These are phyloP conservation scores for Hypsizygus marmoreus DNA, from an alignment of 768 basidiomycete species.

Conservation along the genomic window DNA sequence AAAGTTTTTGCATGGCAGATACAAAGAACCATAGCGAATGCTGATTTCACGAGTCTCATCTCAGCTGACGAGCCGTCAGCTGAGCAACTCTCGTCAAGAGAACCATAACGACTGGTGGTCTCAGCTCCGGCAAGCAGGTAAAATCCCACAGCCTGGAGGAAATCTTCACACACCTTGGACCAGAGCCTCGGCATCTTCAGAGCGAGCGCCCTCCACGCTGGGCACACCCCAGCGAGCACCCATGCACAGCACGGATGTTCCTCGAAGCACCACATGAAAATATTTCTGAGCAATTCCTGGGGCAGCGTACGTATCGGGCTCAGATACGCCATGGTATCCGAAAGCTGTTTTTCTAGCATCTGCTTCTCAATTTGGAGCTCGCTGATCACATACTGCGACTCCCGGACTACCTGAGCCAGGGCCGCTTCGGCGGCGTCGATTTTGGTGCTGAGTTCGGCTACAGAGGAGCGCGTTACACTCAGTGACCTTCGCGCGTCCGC, in stretches of 20 bases:
- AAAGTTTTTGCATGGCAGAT: too few species aligned
- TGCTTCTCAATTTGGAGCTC: slow-evolving; percentile 53
- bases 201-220: slow-evolving; percentile 65
- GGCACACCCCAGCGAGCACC: slow-evolving; percentile 71
- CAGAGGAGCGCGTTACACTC: slow-evolving; percentile 29
- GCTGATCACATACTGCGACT: slow-evolving; percentile 54
- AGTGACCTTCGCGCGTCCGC: slow-evolving; percentile 54
- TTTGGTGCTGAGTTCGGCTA: slow-evolving; percentile 39
- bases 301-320: slow-evolving; percentile 75
- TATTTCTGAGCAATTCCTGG: slow-evolving; percentile 68
- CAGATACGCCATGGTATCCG: slow-evolving; percentile 61
- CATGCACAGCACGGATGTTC: slow-evolving; percentile 75
- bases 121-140: too few species aligned
- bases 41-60: too few species aligned
- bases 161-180: slow-evolving; percentile 63
- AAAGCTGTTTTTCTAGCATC: slow-evolving; percentile 48
- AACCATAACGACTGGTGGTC: too few species aligned
- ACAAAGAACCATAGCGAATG: too few species aligned
- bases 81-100: too few species aligned
- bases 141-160: slow-evolving; percentile 15
- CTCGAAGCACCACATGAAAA: slow-evolving; percentile 72
- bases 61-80: too few species aligned
- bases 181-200: slow-evolving; percentile 70
- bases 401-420: slow-evolving; percentile 59
- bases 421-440: slow-evolving; percentile 56